Evolutionary conservation across 164 flowering plant genomes (phyloP).

Genomic region (Hamamelis virginiana): DNA sequence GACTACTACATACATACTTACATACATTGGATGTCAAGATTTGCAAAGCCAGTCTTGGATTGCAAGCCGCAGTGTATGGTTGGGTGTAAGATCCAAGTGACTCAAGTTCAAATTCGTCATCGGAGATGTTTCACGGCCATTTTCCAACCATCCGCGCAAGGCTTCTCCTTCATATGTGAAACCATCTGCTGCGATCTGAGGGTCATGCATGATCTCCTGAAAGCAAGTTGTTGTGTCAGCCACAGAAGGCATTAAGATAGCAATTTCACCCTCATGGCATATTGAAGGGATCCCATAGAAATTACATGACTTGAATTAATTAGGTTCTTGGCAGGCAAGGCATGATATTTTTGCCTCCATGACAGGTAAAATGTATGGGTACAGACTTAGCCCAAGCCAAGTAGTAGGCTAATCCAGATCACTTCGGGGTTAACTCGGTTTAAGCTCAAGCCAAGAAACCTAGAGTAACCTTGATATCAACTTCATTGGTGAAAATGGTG

Average conservation of each 20-base stretch:
- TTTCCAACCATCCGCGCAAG: conserved; percentile 64
- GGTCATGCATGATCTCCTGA: conserved; percentile 92
- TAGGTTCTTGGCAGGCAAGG: too few species aligned
- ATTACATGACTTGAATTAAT: too few species aligned
- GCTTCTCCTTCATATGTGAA: conserved; percentile 89
- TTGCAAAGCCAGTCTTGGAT: conserved; percentile 83
- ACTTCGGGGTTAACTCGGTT: too few species aligned
- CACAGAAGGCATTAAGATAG: background rate
- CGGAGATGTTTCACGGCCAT: conserved; percentile 80
- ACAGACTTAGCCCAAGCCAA: too few species aligned
- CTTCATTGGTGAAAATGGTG: too few species aligned
- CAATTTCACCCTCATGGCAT: background rate
- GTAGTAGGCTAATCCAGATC: too few species aligned
- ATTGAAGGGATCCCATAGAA: too few species aligned
- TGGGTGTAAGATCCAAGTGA: conserved; percentile 72
- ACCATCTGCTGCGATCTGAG: conserved; percentile 84
- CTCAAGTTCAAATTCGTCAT: conserved; percentile 75
- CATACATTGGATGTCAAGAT: conserved; percentile 21
- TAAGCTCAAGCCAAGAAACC: too few species aligned
- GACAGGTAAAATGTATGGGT: too few species aligned
- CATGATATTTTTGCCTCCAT: too few species aligned
- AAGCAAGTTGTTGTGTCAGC: conserved; percentile 13
- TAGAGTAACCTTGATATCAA: too few species aligned
- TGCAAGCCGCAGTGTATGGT: conserved; percentile 59
- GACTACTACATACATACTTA: conserved; percentile 3